Evolutionary conservation across 2,329 filamentous ascomycete genomes (phyloP), one percentile per base, ranked within the genome.

Genomic region (Alternaria brassicae): DNA sequence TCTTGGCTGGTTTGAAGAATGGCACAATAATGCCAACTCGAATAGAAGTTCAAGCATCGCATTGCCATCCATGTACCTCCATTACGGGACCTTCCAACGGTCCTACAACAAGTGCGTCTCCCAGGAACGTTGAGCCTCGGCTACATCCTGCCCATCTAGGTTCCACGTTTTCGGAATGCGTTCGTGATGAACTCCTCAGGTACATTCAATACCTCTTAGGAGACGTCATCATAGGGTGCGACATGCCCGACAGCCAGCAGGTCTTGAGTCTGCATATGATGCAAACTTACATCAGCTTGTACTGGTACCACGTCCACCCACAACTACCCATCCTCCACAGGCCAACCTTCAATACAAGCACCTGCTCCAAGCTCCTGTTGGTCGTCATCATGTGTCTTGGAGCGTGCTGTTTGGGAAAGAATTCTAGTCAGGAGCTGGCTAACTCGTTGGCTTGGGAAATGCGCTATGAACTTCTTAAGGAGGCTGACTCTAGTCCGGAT

Each of bases 381-480:
- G 85, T 98, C 34, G 88, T 91, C 9, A 92, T 98, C 78, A 96
- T 98, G 84, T 90, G 92, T 6, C 93, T 98, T 61, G 95, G 95
- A 6, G 94, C 93, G 4, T 91, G 92, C 2, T 96, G 92, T 62
- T 81, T 98, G 37, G 93, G 97, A 72, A 92, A 92, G 73, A 88
- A 87, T 0, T 90, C 96, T 73, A 89, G 91, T 0, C 84, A 87
- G 27, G 87, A 90, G 65, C 81, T 98, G 21, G 92, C 93, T 21
- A 94, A 93, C 74, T 97, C 98, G 71, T 80, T 97, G 32, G 93
- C 92, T 1, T 95, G 91, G 88, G 91, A 97, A 78, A 81, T 97
- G n/a, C 87, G 95, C 54, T 97, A 93, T 91, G 91, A 96, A 76
- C 91, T 97, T 36, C 97, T 98, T 74, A 95, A 93, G 84, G 91